Conservation (phyloP, 306 rosid species). For the Betula pendula region DNA sequence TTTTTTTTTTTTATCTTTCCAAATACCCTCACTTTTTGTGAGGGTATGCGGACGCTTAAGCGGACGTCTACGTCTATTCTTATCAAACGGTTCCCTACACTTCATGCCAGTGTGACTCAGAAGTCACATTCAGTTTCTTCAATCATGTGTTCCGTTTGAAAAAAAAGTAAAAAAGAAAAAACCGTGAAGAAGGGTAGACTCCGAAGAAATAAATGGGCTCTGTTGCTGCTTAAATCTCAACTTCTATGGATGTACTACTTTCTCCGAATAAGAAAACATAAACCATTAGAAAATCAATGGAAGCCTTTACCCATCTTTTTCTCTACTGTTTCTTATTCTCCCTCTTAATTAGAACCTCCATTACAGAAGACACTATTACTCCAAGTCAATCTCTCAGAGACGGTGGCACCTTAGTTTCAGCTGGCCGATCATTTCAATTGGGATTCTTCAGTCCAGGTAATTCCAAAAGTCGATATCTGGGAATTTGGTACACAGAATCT, state of each 20-base stretch:
- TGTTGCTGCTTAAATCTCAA: neutral
- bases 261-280: neutral
- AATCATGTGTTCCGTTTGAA: too few species aligned
- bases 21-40: too few species aligned
- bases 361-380: conserved; percentile 34
- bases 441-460: conserved; percentile 59
- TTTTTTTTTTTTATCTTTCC: too few species aligned
- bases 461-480: conserved; percentile 47
- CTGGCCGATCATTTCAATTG: conserved; percentile 37
- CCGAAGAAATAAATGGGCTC: too few species aligned
- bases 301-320: neutral
- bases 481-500: conserved; percentile 56
- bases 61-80: too few species aligned
- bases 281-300: neutral
- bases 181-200: too few species aligned
- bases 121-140: too few species aligned
- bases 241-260: neutral
- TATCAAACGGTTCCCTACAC: too few species aligned
- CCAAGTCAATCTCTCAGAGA: conserved; percentile 36
- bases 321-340: neutral
- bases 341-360: neutral
- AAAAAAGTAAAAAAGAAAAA: too few species aligned
- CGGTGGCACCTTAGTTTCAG: conserved; percentile 41
- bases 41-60: too few species aligned
- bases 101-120: too few species aligned